A percentile compares a stretch with the other conserved stretches of the same genome.
Conservation (phyloP, 768 basidiomycete species). For the Clathrus columnatus region DNA sequence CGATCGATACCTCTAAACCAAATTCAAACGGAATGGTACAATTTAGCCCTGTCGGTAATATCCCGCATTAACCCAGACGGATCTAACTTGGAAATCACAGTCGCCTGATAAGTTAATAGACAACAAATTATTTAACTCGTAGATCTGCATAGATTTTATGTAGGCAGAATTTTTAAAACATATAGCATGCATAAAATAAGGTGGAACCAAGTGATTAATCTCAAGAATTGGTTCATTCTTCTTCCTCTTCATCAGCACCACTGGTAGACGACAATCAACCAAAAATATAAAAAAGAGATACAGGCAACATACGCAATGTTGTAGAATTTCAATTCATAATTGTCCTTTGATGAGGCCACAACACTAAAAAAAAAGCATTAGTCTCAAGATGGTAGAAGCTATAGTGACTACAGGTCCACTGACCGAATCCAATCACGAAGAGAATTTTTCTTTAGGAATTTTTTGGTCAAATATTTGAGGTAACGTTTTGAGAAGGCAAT, state of each 20-base stretch:
- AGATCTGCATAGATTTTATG: not conserved
- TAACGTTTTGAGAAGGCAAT: slow-evolving; percentile 95
- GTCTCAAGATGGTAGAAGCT: slow-evolving; percentile 9
- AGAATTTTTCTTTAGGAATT: slow-evolving; percentile 96
- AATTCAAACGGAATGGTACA: slow-evolving; percentile 63
- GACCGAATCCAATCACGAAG: slow-evolving; percentile 95
- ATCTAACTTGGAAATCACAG: slow-evolving; percentile 18
- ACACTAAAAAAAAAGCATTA: slow-evolving; percentile 40
- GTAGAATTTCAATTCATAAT: slow-evolving; percentile 92
- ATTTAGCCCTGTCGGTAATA: slow-evolving; percentile 54
- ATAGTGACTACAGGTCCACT: slow-evolving; percentile 13
- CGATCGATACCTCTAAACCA: slow-evolving; percentile 50
- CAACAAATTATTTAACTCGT: no score
- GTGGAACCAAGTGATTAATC: not conserved
- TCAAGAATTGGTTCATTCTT: slow-evolving; percentile 28
- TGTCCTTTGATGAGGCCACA: slow-evolving; percentile 88
- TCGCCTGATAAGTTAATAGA: not conserved
- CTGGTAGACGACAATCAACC: slow-evolving; percentile 20
- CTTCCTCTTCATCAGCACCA: slow-evolving; percentile 46
- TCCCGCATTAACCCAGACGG: slow-evolving; percentile 33
- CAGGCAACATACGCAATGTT: slow-evolving; percentile 64
- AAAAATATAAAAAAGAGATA: not conserved
- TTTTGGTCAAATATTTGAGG: slow-evolving; percentile 98
- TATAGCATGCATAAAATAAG: not conserved
- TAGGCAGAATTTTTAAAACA: not conserved